These are phyloP conservation scores for Apiotrichum domesticum DNA, from an alignment of 1,284 basidiomycete genomes.

Conservation along the genomic window DNA sequence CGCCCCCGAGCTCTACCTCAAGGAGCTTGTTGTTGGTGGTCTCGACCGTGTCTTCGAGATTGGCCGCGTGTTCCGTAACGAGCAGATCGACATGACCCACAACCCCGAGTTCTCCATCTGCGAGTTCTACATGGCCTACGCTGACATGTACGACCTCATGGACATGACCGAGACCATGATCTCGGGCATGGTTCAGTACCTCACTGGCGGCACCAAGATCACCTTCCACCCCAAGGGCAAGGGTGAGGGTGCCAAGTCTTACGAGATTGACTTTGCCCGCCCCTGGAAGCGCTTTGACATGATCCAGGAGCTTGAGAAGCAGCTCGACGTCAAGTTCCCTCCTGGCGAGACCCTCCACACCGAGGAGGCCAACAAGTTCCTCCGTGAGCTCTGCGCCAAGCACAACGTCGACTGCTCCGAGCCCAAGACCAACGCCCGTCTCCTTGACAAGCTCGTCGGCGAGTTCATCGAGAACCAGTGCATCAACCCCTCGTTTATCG, in stretches of 20 bases:
- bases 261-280: slow-evolving; percentile 79
- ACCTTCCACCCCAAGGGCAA: slow-evolving; percentile 91
- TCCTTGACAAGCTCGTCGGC: slow-evolving; percentile 98
- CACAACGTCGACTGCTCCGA: slow-evolving; percentile 97
- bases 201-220: slow-evolving; percentile 78
- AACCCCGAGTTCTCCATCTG: slow-evolving; percentile 98
- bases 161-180: slow-evolving; percentile 90
- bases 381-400: slow-evolving; percentile 79
- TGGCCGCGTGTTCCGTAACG: slow-evolving; percentile 96
- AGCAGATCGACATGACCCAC: slow-evolving; percentile 97
- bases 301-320: slow-evolving; percentile 93
- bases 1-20: slow-evolving; percentile 96
- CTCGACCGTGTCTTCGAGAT: slow-evolving; percentile 98
- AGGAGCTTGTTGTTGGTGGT: slow-evolving; percentile 95
- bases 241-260: slow-evolving; percentile 59
- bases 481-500: slow-evolving; percentile 94
- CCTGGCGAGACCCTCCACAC: slow-evolving; percentile 86
- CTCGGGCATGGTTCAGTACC: slow-evolving; percentile 82
- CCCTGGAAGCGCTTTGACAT: slow-evolving; percentile 99
- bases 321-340: slow-evolving; percentile 88
- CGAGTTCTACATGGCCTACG: slow-evolving; percentile 99
- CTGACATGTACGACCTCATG: slow-evolving; percentile 99
- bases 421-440: slow-evolving; percentile 88
- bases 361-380: slow-evolving; percentile 80
- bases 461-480: slow-evolving; percentile 97